Evolutionary conservation across 148 eudicot species (phyloP), one percentile per base, ranked within the genome.

Genomic region (Hydrangea macrophylla): DNA sequence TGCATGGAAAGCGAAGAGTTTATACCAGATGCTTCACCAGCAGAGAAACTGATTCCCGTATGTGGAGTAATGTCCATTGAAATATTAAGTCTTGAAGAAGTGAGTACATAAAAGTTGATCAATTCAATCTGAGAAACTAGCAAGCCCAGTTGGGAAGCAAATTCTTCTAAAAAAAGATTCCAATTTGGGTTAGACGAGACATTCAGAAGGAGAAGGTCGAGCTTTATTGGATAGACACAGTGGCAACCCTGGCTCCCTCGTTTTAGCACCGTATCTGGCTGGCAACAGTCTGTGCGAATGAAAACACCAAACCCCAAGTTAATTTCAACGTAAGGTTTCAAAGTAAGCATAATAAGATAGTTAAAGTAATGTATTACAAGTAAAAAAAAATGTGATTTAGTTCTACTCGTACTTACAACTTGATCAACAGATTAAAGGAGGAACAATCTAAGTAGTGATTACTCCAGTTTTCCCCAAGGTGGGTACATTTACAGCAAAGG

Each of bases 51-150:
- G 63, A 81, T 72, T 60, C 92, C 97, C 22, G 75, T 81, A 74
- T 80, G 85, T 25, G 98, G 98, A 75, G 88, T 89, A 60, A 94
- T 66, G 70, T 90, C 97, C 86, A 94, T 79, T n/a, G 98, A 94
- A 72, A 94, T 94, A 78, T 94, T 94, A 68, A 87, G 87, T 69
- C 89, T 88, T 33, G 89, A 76, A 18, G 76, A 60, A 36, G 79
- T 77, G n/a, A 87, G 74, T 77, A 80, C 71, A 65, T 94, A 90
- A 67, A 94, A 94, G 82, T 94, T 82, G 55, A 88, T 87, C 84
- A 91, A 78, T 67, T 86, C 88, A 63, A 94, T 88, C 68, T 94
- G 98, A 59, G 96, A 75, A 72, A 51, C 89, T 62, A 73, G 76
- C 45, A 94, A 74, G 55, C 85, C 87, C 64, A 94, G 85, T 64